These are phyloP conservation scores for Misopates orontium DNA, from an alignment of 257 asterid species.

Conservation along the genomic window DNA sequence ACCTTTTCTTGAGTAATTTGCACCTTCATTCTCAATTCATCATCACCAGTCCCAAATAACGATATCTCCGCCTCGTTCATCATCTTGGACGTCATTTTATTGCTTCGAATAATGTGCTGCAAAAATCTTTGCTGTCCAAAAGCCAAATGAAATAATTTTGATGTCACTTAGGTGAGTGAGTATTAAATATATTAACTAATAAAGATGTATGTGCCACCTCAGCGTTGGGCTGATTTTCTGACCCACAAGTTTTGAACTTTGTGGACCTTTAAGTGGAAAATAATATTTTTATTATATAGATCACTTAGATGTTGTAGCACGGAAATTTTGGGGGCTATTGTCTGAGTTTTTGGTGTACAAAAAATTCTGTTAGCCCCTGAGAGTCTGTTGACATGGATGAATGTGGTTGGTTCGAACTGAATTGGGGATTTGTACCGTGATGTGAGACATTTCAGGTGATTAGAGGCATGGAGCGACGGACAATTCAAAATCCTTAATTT, in stretches of 20 bases:
- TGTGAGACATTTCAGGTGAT: conserved; percentile 15
- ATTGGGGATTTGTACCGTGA: conserved; percentile 23
- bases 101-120: no score
- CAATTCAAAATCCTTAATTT: background rate
- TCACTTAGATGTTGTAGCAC: conserved; percentile 24
- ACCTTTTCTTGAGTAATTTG: conserved; percentile 44
- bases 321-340: conserved; percentile 23
- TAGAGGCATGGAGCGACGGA: conserved; percentile 24
- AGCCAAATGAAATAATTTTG: background rate
- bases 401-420: conserved; percentile 12
- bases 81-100: no score
- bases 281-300: background rate
- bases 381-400: conserved; percentile 35
- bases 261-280: conserved; percentile 39
- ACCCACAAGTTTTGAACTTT: conserved; percentile 58
- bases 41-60: conserved; percentile 51
- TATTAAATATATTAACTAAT: background rate
- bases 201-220: conserved; percentile 65
- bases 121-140: no score
- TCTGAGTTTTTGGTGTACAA: conserved; percentile 24
- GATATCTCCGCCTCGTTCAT: conserved; percentile 61
- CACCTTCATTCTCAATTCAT: conserved; percentile 25
- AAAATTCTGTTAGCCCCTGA: conserved; percentile 9
- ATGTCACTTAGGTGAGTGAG: background rate
- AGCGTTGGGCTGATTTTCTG: conserved; percentile 39